These are phyloP conservation scores for Fistulinella cinereoalba DNA, from an alignment of 1,284 basidiomycete genomes.

Conservation along the genomic window DNA sequence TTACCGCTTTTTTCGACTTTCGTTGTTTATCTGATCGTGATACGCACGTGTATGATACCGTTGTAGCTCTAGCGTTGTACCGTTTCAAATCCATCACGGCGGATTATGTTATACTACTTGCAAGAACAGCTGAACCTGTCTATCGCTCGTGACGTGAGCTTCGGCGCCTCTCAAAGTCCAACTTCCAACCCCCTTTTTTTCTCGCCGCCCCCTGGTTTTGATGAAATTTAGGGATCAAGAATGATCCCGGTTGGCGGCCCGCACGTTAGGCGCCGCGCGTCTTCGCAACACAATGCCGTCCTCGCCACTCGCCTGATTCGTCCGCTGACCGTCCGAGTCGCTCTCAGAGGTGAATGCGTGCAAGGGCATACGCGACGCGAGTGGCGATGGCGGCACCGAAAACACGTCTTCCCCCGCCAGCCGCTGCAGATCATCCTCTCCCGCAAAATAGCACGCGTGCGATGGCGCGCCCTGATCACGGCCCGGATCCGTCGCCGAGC, in stretches of 20 bases:
- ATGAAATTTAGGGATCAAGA: no score
- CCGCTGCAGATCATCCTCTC: slow-evolving; percentile 46
- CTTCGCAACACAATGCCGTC: slow-evolving; percentile 21
- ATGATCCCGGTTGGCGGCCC: not conserved
- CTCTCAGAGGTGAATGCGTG: not conserved
- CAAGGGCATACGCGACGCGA: slow-evolving; percentile 16
- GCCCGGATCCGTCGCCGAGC: not conserved
- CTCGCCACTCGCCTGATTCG: slow-evolving; percentile 6
- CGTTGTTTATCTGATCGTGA: slow-evolving; percentile 2
- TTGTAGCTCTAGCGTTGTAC: slow-evolving; percentile 33
- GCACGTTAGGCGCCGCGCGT: slow-evolving; percentile 4
- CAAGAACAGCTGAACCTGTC: no score
- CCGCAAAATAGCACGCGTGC: slow-evolving; percentile 51
- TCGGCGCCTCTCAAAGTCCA: no score
- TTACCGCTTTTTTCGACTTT: not conserved
- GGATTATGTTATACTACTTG: slow-evolving; percentile 11
- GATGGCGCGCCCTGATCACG: slow-evolving; percentile 8
- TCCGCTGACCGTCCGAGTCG: slow-evolving; percentile 1
- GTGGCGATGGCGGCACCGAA: slow-evolving; percentile 63
- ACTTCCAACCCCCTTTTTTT: not conserved
- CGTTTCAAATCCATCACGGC: slow-evolving; percentile 9
- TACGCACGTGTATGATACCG: slow-evolving; percentile 6
- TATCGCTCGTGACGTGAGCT: no score
- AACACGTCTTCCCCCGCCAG: slow-evolving; percentile 69
- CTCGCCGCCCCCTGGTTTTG: no score